phyloP scores from a whole-genome alignment of 2,329 filamentous ascomycete genomes.

The Canariomyces notabilis region DNA sequence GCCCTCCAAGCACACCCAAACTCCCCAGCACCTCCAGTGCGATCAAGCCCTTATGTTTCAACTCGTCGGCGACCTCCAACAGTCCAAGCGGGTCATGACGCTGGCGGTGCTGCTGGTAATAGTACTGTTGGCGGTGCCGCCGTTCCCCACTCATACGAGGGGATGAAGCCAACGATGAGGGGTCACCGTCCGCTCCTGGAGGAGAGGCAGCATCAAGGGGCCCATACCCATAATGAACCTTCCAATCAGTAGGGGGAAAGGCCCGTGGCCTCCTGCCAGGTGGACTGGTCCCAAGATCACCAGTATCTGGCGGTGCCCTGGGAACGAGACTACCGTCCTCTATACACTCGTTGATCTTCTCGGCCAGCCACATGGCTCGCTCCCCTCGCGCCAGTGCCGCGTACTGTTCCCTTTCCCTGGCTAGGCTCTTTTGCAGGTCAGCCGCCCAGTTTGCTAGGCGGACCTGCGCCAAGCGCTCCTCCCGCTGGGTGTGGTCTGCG shows the following conservation, averaged over 20 bases:
- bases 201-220: too few species aligned
- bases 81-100: conserved; percentile 73
- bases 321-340: conserved; percentile 56
- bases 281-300: neutral
- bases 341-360: conserved; percentile 61
- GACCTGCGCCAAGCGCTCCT: conserved; percentile 41
- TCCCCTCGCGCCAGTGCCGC: conserved; percentile 58
- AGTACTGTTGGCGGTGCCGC: neutral
- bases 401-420: conserved; percentile 66
- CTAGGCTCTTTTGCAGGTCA: conserved; percentile 70
- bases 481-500: conserved; percentile 37
- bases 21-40: conserved; percentile 70
- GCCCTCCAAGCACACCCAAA: conserved; percentile 66
- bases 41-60: conserved; percentile 61
- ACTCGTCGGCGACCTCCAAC: conserved; percentile 60
- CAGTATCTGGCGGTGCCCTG: neutral
- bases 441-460: conserved; percentile 76
- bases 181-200: too few species aligned
- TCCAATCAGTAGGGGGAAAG: neutral
- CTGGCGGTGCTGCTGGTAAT: conserved; percentile 26
- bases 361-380: conserved; percentile 63
- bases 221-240: neutral
- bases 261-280: too few species aligned
- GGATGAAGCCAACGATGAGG: neutral
- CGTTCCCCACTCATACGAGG: neutral